Percentiles rank a stretch among this genome's conserved stretches.
Conservation (phyloP, 106 monocot species). For the Acorus gramineus region DNA sequence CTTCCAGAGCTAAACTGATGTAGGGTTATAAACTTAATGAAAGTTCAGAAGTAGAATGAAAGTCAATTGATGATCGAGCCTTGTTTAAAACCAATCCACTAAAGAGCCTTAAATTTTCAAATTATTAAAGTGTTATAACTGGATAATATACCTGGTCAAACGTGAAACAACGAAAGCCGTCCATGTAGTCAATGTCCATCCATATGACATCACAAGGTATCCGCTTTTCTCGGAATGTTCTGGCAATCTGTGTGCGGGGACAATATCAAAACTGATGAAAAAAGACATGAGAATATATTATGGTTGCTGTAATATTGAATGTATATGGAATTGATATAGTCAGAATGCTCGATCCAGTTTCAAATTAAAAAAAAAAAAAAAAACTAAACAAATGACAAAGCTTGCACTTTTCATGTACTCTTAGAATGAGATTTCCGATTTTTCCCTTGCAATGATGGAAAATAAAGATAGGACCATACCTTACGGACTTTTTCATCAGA, state of each 20-base stretch:
- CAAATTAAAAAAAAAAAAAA: no score
- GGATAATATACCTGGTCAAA: conserved; percentile 61
- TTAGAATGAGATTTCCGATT: not conserved
- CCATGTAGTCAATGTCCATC: conserved; percentile 99
- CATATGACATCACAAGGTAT: conserved; percentile 99
- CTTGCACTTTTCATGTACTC: no score
- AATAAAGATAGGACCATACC: conserved; percentile 16
- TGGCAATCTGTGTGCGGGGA: conserved; percentile 54
- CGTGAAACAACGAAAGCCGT: conserved; percentile 96
- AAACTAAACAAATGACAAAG: no score
- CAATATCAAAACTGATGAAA: not conserved
- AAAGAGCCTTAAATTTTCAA: no score
- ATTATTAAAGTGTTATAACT: no score
- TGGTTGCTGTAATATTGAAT: not conserved
- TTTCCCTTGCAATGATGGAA: not conserved
- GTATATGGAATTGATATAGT: not conserved
- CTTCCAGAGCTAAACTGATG: no score
- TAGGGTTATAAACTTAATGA: no score
- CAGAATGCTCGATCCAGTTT: not conserved
- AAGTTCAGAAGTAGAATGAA: no score
- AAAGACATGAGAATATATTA: not conserved
- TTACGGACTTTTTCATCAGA: conserved; percentile 66
- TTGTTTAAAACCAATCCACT: no score
- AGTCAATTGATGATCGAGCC: no score
- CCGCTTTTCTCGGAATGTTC: conserved; percentile 76